Evolutionary conservation across 345 rosid species (phyloP).

Genomic region (Camelina hispida): DNA sequence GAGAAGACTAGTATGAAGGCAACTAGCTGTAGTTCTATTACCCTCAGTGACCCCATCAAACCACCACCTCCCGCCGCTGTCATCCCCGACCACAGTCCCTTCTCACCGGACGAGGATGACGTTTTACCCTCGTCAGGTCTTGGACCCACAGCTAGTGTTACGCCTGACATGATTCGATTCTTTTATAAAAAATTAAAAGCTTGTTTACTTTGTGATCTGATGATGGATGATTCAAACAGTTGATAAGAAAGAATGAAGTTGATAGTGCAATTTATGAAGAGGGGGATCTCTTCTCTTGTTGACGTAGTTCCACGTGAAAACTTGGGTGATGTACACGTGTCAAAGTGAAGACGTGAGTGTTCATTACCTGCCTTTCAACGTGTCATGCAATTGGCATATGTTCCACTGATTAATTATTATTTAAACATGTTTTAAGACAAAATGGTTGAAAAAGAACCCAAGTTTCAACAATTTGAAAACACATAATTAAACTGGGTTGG

Average conservation of each 20-base stretch:
- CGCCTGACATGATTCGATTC: slow-evolving; percentile 67
- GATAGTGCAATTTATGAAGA: slow-evolving; percentile 27
- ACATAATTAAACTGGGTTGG: too few relatives aligned
- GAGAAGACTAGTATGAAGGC: slow-evolving; percentile 92
- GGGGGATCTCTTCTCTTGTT: slow-evolving; percentile 24
- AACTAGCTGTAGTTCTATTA: slow-evolving; percentile 84
- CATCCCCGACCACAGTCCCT: slow-evolving; percentile 39
- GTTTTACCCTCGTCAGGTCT: slow-evolving; percentile 46
- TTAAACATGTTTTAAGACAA: too few relatives aligned
- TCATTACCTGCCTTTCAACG: slow-evolving; percentile 26
- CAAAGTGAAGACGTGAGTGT: slow-evolving; percentile 35
- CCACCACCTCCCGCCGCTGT: slow-evolving; percentile 54
- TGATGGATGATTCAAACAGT: slow-evolving; percentile 21
- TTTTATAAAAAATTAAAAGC: neutral
- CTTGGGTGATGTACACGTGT: slow-evolving; percentile 36
- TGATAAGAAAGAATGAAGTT: slow-evolving; percentile 13
- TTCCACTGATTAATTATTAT: neutral
- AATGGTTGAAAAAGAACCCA: too few relatives aligned
- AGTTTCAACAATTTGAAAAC: too few relatives aligned
- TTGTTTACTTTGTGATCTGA: neutral
- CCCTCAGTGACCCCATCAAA: slow-evolving; percentile 77
- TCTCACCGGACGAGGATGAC: slow-evolving; percentile 38
- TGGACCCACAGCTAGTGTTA: slow-evolving; percentile 67
- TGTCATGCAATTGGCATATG: slow-evolving; percentile 24
- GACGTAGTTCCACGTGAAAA: slow-evolving; percentile 42